Evolutionary conservation across 2,329 filamentous ascomycete genomes (phyloP), one percentile per base, ranked within the genome.

Genomic region (Trichocomaceae sp.): DNA sequence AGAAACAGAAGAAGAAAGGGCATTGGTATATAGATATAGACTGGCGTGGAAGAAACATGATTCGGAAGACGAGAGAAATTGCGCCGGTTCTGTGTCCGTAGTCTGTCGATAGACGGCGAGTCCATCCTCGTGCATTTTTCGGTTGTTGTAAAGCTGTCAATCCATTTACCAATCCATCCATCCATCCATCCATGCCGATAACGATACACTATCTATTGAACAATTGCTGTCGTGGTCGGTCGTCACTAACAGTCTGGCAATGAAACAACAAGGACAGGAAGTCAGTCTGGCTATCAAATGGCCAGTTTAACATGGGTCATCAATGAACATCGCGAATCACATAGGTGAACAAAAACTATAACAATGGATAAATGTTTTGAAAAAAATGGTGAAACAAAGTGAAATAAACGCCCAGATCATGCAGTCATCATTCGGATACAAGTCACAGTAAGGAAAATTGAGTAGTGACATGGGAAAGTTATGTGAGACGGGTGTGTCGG

Each of bases 371-470:
- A 12, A 26, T 37, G 3, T 17, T 26, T 26, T 20, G 15, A 33
- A 41, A 33, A 29, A 8, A 17, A 23, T 15, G 5, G 39, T 7
- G 12, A 41, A 51, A 35, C 47, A 54, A 52, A 26, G 48, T 26
- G 33, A 46, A 46, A 45, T 46, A 48, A 54, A 57, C 52, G 52
- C 56, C 52, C 56, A 52, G 52, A 50, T 58, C 56, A 58, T 58
- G 56, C 56, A 58, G 56, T 58, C 56, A 58, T 57, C 56, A 57
- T 51, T 53, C 49, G 50, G 46, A 54, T 57, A 57, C 55, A 57
- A 50, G 41, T 54, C 55, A 57, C 50, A 56, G 44, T 26, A 47
- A 46, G 26, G 31, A 46, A 19, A 17, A 49, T 45, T 41, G 23
- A 33, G 51, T 42, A 41, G 51, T 53, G 51, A 53, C 51, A 29